Evolutionary conservation across 495 filamentous ascomycete genomes (phyloP), one percentile per base, ranked within the genome.

Genomic region (Hyaloscypha variabilis): DNA sequence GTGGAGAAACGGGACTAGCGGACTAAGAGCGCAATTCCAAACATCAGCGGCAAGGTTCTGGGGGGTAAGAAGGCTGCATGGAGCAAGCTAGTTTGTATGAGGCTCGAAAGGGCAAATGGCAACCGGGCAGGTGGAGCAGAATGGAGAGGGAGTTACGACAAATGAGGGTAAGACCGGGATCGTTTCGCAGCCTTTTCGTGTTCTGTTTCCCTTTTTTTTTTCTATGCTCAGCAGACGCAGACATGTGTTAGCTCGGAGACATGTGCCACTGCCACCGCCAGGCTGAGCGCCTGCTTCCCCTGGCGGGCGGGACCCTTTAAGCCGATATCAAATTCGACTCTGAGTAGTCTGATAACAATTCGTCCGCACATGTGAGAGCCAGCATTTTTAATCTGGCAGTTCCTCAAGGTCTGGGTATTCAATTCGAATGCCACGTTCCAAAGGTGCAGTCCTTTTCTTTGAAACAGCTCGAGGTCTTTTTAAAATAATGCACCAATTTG

Each of bases 121-220:
- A 19, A 19, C 53, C 49, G 39, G 59, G 55, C 34, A 58, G 42
- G 26, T 53, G 63, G 34, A 54, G 31, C 73, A 52, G 70, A 74
- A 46, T 14, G 39, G 39, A 17, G 39, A 46, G 39, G 39, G 17
- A 46, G 6, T 46, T 46, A 46, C 6, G 39, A 46, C 39, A 17
- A 17, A 30, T 70, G 75, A 67, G 79, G 77, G 13, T 78, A 82
- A 58, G 73, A 75, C 79, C 83, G 75, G 67, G 86, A 87, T 71
- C 85, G 85, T 75, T 25, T 25, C 8, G 0, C 21, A 24, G 21
- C 51, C n/a, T n/a, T 54, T 28, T 25, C 19, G 11, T 10, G 8
- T 28, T 25, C 17, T 1, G 51, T 25, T 24, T 54, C 21, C 11
- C 25, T 10, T 8, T 28, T 28, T 13, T 54, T 28, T 54, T 54